phyloP scores from a whole-genome alignment of 805 yeast genomes.

The Limtongia smithiae region DNA sequence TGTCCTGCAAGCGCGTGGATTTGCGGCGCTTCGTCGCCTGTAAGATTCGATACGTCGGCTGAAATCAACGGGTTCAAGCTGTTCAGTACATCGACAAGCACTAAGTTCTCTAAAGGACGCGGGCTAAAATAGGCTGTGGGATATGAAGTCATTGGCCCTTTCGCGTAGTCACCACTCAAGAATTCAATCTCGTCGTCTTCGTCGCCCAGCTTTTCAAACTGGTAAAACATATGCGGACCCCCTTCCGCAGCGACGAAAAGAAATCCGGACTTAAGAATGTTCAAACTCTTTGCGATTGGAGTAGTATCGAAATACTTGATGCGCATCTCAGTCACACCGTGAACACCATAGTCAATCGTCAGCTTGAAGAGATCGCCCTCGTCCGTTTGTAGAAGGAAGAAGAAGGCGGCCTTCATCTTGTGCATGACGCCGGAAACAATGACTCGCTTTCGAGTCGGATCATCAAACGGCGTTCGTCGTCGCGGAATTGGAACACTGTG shows the following conservation, averaged over 20 bases:
- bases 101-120: slow-evolving; percentile 50
- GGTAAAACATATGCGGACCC: slow-evolving; percentile 67
- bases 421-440: slow-evolving; percentile 64
- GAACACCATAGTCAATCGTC: slow-evolving; percentile 46
- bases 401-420: slow-evolving; percentile 56
- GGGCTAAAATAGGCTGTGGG: slow-evolving; percentile 32
- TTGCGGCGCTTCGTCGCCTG: slow-evolving; percentile 41
- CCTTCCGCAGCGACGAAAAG: slow-evolving; percentile 62
- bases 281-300: slow-evolving; percentile 53
- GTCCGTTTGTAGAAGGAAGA: slow-evolving; percentile 65
- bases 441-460: slow-evolving; percentile 28
- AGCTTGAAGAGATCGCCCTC: slow-evolving; percentile 75
- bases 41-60: slow-evolving; percentile 37
- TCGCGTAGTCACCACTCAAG: slow-evolving; percentile 35
- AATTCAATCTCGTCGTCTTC: slow-evolving; percentile 44
- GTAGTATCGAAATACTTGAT: slow-evolving; percentile 75
- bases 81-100: slow-evolving; percentile 50
- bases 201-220: slow-evolving; percentile 72
- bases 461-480: slow-evolving; percentile 34
- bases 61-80: slow-evolving; percentile 53
- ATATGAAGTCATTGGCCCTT: slow-evolving; percentile 38
- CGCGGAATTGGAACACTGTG: slow-evolving; percentile 55
- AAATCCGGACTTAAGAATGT: slow-evolving; percentile 71
- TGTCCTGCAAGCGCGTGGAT: slow-evolving; percentile 45
- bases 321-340: slow-evolving; percentile 42